phyloP scores from a whole-genome alignment of 108 stramenopile genomes.

The Hondaea fermentalgiana region DNA sequence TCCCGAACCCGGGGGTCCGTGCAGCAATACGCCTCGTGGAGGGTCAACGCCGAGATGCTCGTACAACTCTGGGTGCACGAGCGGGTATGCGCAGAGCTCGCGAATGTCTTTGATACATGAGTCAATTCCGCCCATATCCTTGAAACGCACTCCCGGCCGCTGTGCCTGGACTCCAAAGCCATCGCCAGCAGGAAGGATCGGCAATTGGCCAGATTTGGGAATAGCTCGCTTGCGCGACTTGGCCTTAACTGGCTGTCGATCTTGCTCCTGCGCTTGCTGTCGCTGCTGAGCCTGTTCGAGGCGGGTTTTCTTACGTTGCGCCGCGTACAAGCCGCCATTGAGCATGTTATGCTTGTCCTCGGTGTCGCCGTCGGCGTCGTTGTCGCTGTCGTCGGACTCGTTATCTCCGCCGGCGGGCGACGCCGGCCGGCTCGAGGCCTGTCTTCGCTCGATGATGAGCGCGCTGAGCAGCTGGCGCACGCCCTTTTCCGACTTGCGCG shows the following conservation, averaged over 20 bases:
- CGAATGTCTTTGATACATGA: slow-evolving; percentile 24
- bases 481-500: background rate
- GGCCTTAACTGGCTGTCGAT: background rate
- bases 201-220: background rate
- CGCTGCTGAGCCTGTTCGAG: background rate
- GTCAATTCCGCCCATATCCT: slow-evolving; percentile 36
- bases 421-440: background rate
- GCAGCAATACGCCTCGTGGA: slow-evolving; percentile 90
- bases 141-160: slow-evolving; percentile 24
- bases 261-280: background rate
- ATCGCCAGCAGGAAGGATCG: background rate
- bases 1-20: slow-evolving; percentile 91
- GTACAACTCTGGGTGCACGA: slow-evolving; percentile 91
- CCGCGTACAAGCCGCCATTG: background rate
- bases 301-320: background rate
- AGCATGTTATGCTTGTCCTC: background rate
- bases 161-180: background rate
- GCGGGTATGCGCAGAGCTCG: slow-evolving; percentile 63
- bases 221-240: background rate
- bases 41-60: slow-evolving; percentile 88
- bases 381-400: background rate
- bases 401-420: background rate
- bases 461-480: background rate
- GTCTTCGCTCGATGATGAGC: background rate
- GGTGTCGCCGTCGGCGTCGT: background rate